These are phyloP conservation scores for Vanrija sp. DNA, from an alignment of 1,284 basidiomycete genomes.

Conservation along the genomic window DNA sequence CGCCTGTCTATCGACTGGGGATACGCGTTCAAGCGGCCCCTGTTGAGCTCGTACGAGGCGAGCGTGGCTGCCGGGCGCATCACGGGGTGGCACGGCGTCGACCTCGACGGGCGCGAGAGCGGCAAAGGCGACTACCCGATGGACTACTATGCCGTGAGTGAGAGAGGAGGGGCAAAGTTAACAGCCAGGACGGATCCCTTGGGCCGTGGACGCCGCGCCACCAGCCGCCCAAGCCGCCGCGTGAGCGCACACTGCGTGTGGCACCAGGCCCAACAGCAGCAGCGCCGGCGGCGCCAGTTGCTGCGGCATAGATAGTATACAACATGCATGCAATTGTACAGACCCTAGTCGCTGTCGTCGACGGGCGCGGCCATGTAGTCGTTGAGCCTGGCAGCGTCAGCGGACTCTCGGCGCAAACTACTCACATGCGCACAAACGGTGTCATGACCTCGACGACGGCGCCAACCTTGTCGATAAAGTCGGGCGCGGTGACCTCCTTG, in stretches of 20 bases:
- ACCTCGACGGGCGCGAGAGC: slow-evolving; percentile 37
- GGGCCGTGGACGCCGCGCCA: slow-evolving; percentile 51
- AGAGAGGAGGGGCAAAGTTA: slow-evolving; percentile 47
- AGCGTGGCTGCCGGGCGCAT: slow-evolving; percentile 76
- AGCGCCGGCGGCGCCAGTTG: neutral
- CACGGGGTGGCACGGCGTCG: slow-evolving; percentile 48
- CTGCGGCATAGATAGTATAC: too few species aligned
- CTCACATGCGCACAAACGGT: slow-evolving; percentile 80
- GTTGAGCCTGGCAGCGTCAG: slow-evolving; percentile 2
- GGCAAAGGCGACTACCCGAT: slow-evolving; percentile 68
- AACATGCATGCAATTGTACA: too few species aligned
- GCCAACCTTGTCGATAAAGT: slow-evolving; percentile 64
- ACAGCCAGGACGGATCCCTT: slow-evolving; percentile 28
- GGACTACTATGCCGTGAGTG: slow-evolving; percentile 88
- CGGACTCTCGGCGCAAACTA: slow-evolving; percentile 2
- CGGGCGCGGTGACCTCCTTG: slow-evolving; percentile 61
- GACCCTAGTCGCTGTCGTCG: neutral
- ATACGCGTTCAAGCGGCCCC: slow-evolving; percentile 83
- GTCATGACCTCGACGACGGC: slow-evolving; percentile 58
- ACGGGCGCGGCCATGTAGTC: neutral
- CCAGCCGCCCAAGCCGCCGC: slow-evolving; percentile 12
- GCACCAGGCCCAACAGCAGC: neutral
- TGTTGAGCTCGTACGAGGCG: slow-evolving; percentile 92
- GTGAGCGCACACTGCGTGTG: neutral
- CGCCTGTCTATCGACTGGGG: slow-evolving; percentile 83